Evolutionary conservation across 441 rosid genomes (phyloP).

Genomic region (Pelargonium myrrhifolium): DNA sequence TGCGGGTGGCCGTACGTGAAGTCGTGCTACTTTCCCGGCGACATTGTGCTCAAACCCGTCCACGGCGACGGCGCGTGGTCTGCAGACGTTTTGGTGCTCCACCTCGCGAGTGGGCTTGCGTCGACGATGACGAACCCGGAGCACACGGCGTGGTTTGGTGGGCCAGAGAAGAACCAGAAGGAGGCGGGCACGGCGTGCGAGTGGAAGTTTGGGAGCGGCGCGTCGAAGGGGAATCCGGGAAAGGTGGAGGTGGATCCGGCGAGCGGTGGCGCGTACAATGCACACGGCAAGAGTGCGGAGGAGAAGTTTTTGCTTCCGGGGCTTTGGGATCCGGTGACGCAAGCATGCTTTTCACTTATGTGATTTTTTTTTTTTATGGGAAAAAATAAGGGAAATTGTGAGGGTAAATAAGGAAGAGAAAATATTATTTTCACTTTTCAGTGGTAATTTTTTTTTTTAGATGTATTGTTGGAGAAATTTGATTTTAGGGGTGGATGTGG

Average conservation of each 20-base stretch:
- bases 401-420: too few relatives aligned
- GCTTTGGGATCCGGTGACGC: not conserved
- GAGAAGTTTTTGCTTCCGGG: not conserved
- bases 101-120: not conserved
- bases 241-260: not conserved
- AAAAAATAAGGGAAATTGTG: too few relatives aligned
- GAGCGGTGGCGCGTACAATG: not conserved
- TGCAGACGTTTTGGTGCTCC: not conserved
- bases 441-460: too few relatives aligned
- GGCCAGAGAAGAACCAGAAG: not conserved
- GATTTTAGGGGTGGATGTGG: too few relatives aligned
- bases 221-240: not conserved
- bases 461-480: too few relatives aligned
- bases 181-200: not conserved
- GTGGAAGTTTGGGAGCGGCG: not conserved
- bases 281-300: not conserved
- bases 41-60: not conserved
- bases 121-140: constrained; percentile 1
- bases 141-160: not conserved
- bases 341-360: not conserved
- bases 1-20: constrained; percentile 57
- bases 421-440: too few relatives aligned
- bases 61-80: not conserved
- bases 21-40: not conserved
- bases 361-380: too few relatives aligned